These are phyloP conservation scores for Albatrellus ellisii DNA, from an alignment of 768 basidiomycete genomes.

Conservation along the genomic window DNA sequence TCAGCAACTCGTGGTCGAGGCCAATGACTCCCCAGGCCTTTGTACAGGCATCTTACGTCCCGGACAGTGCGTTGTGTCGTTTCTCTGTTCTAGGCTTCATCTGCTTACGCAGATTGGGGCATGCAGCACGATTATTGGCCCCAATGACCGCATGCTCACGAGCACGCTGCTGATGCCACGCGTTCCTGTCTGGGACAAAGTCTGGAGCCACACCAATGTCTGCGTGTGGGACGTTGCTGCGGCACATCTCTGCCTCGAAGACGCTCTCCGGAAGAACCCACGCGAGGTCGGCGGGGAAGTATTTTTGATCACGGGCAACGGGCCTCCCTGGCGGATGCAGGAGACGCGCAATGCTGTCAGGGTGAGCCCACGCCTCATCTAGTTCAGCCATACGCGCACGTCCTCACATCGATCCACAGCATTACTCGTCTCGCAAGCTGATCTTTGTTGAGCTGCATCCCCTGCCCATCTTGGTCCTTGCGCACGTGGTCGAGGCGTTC, in stretches of 20 bases:
- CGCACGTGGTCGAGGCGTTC: conserved; percentile 20
- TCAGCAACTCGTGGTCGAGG: conserved; percentile 37
- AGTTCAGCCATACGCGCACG: background rate
- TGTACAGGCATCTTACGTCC: conserved; percentile 29
- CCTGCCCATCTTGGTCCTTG: conserved; percentile 19
- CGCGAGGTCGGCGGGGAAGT: conserved; percentile 20
- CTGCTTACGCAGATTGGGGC: too few species aligned
- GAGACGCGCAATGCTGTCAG: conserved; percentile 20
- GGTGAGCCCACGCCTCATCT: conserved; percentile 11
- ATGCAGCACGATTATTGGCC: conserved; percentile 19
- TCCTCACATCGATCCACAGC: conserved; percentile 11
- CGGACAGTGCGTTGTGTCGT: conserved; percentile 17
- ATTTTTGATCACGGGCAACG: conserved; percentile 23
- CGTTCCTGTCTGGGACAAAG: conserved; percentile 21
- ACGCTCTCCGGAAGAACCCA: conserved; percentile 17
- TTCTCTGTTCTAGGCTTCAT: too few species aligned
- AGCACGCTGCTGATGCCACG: conserved; percentile 21
- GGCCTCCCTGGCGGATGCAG: conserved; percentile 20
- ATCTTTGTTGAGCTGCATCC: conserved; percentile 19
- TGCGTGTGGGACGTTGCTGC: conserved; percentile 26
- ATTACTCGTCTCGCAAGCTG: conserved; percentile 19
- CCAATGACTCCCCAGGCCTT: conserved; percentile 34
- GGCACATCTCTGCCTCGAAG: conserved; percentile 22
- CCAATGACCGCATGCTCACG: conserved; percentile 21
- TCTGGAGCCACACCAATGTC: conserved; percentile 19